Percentiles rank a stretch among this genome's conserved stretches.
phyloP scores from a whole-genome alignment of 2,329 filamentous ascomycete species.

The Penicillium decumbens region DNA sequence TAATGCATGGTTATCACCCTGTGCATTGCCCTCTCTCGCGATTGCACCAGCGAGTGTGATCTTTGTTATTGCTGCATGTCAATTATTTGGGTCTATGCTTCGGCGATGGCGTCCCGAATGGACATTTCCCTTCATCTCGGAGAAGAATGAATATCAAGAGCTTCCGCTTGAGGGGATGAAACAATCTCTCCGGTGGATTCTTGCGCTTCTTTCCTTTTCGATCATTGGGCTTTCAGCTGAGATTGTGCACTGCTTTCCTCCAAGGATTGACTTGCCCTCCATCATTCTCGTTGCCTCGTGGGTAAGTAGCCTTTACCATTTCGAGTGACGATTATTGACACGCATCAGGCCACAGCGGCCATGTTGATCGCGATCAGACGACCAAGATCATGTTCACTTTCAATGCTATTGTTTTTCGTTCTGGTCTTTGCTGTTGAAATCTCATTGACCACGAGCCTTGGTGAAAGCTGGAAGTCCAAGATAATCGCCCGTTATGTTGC shows the following conservation, averaged over 20 bases:
- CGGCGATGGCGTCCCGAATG: constrained; percentile 44
- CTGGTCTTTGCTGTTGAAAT: constrained; percentile 33
- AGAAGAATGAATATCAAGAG: constrained; percentile 32
- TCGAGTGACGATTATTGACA: constrained; percentile 17
- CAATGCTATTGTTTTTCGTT: constrained; percentile 36
- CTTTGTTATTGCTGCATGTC: constrained; percentile 24
- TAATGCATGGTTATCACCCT: constrained; percentile 34
- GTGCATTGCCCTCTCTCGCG: constrained; percentile 34
- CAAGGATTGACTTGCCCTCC: constrained; percentile 12
- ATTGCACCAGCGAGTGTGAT: constrained; percentile 27
- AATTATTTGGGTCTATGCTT: constrained; percentile 26
- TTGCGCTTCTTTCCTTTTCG: constrained; percentile 39
- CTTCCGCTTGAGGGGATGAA: constrained; percentile 30
- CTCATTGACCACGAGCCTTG: constrained; percentile 28
- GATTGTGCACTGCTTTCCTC: constrained; percentile 26
- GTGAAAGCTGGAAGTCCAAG: constrained; percentile 8
- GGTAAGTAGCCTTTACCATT: constrained; percentile 30
- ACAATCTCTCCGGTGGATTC: constrained; percentile 32
- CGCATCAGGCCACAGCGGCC: constrained; percentile 31
- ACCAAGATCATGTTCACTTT: constrained; percentile 41
- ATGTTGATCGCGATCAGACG: constrained; percentile 37
- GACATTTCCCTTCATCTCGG: constrained; percentile 50
- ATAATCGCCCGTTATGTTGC: constrained; percentile 24
- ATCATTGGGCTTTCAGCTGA: constrained; percentile 35
- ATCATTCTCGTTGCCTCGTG: constrained; percentile 33